Evolutionary conservation across 169 alveolate genomes (phyloP).

Genomic region (Miamiensis avidus): DNA sequence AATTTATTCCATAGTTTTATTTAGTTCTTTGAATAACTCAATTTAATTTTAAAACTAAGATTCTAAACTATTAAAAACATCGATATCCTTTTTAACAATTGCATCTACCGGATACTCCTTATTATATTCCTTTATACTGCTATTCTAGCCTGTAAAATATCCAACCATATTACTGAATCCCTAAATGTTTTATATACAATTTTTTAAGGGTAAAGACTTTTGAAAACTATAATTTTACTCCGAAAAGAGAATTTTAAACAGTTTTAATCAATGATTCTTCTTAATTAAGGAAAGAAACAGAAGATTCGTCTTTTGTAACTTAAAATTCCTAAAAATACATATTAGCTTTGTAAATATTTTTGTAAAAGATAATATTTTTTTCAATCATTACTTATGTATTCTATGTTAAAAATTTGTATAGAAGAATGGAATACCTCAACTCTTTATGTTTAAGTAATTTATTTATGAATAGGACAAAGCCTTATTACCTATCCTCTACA

Average conservation of each 20-base stretch:
- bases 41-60: background rate
- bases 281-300: background rate
- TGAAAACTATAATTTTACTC: background rate
- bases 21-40: no score
- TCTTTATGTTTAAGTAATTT: background rate
- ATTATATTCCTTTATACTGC: background rate
- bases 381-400: no score
- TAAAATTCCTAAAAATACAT: background rate
- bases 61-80: background rate
- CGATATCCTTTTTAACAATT: background rate
- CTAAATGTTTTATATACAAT: background rate
- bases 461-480: background rate
- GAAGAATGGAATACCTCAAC: background rate
- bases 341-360: no score
- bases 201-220: no score
- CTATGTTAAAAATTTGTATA: no score
- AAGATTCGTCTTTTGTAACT: background rate
- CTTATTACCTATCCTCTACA: background rate
- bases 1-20: background rate
- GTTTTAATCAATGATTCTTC: background rate
- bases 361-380: no score
- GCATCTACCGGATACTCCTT: background rate
- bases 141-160: background rate
- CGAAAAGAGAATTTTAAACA: background rate
- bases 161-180: background rate